These are phyloP conservation scores for Geotrichum europaeum DNA, from an alignment of 1,139 yeast genomes.

Conservation along the genomic window DNA sequence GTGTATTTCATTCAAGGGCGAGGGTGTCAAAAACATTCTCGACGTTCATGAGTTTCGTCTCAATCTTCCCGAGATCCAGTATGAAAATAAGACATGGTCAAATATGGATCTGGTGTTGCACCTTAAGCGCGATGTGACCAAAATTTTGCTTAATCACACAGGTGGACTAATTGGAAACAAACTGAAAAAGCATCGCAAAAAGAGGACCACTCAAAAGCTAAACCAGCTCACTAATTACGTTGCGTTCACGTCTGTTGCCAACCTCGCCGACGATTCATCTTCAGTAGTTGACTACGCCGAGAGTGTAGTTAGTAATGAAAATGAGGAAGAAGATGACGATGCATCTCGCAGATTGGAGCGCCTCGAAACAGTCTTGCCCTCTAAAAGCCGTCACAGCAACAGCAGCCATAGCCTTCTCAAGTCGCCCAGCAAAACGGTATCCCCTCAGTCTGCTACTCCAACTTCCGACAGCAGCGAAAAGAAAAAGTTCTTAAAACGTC, in stretches of 20 bases:
- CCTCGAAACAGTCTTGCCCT: neutral
- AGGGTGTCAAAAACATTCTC: slow-evolving; percentile 53
- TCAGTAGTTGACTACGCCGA: neutral
- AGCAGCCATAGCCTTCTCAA: neutral
- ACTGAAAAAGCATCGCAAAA: slow-evolving; percentile 37
- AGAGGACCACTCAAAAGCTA: slow-evolving; percentile 25
- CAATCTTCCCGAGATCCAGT: slow-evolving; percentile 58
- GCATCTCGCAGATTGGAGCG: neutral
- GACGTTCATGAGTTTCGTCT: slow-evolving; percentile 67
- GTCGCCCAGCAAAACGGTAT: neutral
- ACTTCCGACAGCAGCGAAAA: neutral
- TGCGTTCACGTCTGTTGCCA: slow-evolving; percentile 33
- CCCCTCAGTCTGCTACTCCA: neutral
- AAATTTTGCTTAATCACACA: slow-evolving; percentile 62
- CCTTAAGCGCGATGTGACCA: slow-evolving; percentile 58
- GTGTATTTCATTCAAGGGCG: slow-evolving; percentile 59
- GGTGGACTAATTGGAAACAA: slow-evolving; percentile 79
- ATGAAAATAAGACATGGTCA: slow-evolving; percentile 70
- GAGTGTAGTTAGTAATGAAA: neutral
- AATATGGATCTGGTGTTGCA: slow-evolving; percentile 62
- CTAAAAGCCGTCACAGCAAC: neutral
- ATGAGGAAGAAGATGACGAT: neutral
- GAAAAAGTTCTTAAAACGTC: slow-evolving; percentile 2
- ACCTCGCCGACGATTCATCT: slow-evolving; percentile 19
- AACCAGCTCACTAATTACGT: slow-evolving; percentile 34